Evolutionary conservation across 2,329 filamentous ascomycete genomes (phyloP), one percentile per base, ranked within the genome.

Genomic region (Talaromyces sp.): DNA sequence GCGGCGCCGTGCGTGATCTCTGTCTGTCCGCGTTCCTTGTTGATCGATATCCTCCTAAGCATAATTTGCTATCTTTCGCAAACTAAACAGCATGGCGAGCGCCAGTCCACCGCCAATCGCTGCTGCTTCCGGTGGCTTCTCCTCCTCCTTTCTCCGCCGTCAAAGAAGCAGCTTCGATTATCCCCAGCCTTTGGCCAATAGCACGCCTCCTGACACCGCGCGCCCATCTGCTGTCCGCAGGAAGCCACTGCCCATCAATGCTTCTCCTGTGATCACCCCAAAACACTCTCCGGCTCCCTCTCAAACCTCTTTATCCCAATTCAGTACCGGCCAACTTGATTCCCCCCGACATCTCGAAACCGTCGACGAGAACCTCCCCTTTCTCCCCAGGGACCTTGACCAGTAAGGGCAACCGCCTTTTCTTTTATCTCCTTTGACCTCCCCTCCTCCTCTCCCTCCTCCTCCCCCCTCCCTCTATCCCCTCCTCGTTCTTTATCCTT

Each of bases 201-300:
- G 52, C 26, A 54, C 31, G 5, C n/a, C 43, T 54, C 46, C 58
- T 51, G 27, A 43, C 54, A 26, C 54, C 64, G 62, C 31, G 31
- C 48, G 72, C 61, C 69, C 76, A 46, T 75, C 78, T 63, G 74
- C 77, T 58, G 74, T 83, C 61, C 78, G 78, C 66, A 77, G 82
- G 65, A 84, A 84, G 70, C 81, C 83, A 66, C 71, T 85, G 63
- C 83, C 82, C 63, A 72, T 75, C 62, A 78, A 77, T 73, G 75
- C 76, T 63, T 79, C 80, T 56, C 77, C 81, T 64, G 70, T 80
- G 59, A 73, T 79, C 51, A 35, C 59, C 26, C 61, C 60, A 5
- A 48, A 54, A 21, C 43, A 60, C 29, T 66, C 60, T 70, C 70
- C 58, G 31, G 43, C 60, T 56, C 10, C 54, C 12, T 59, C 29